Evolutionary conservation across 306 rosid genomes (phyloP).

Genomic region (Dryas drummondii): DNA sequence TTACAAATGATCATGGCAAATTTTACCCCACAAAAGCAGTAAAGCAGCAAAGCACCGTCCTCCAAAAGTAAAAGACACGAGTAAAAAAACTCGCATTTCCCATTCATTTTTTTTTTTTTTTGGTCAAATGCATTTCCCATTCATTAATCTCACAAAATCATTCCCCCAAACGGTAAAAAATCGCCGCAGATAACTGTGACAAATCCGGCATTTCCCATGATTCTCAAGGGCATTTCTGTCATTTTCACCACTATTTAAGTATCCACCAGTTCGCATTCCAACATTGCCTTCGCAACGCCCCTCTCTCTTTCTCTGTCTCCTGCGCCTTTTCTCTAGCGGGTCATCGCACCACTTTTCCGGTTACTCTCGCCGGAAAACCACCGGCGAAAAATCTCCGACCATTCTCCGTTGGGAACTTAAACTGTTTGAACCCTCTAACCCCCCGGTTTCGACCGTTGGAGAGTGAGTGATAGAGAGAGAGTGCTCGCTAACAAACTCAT

Average conservation of each 20-base stretch:
- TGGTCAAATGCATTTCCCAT: background rate
- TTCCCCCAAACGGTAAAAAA: conserved; percentile 14
- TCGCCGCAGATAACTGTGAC: conserved; percentile 2
- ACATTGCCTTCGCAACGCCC: conserved; percentile 40
- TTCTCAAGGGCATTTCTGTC: background rate
- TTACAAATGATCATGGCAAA: background rate
- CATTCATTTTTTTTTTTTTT: too few species aligned
- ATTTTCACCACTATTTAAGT: background rate
- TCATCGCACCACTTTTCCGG: conserved; percentile 41
- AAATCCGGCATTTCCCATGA: background rate
- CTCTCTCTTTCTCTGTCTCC: conserved; percentile 17
- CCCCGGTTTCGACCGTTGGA: background rate
- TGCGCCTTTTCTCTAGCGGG: conserved; percentile 14
- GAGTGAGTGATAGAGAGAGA: background rate
- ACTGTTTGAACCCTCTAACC: background rate
- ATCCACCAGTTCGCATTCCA: conserved; percentile 44
- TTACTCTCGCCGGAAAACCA: conserved; percentile 32
- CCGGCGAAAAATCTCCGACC: background rate
- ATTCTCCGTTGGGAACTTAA: conserved; percentile 3
- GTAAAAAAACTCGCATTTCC: background rate
- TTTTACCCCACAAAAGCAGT: background rate
- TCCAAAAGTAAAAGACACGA: background rate
- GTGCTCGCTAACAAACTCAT: background rate
- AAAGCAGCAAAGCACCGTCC: too few species aligned
- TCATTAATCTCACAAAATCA: conserved; percentile 2